Evolutionary conservation across 805 yeast genomes (phyloP), one percentile per base, ranked within the genome.

Genomic region (Ogataea minuta): DNA sequence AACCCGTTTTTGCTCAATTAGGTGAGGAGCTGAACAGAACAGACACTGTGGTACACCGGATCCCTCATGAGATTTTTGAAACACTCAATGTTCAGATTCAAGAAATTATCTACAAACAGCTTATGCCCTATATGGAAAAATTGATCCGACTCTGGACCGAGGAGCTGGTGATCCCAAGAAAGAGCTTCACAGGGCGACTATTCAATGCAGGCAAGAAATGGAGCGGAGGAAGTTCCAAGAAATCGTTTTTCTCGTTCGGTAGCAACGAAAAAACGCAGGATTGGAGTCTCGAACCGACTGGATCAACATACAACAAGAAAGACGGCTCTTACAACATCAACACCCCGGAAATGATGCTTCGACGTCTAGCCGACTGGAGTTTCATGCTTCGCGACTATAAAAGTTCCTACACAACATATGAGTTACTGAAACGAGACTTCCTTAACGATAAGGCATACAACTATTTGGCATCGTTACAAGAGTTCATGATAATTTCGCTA

Each of bases 281-380:
- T 11, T 36, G 36, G 4, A 19, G 12, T 15, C 12, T 36, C 3
- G 46, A 43, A 14, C 26, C 36, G 12, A 15, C 34, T 7, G 36
- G 40, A 9, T 31, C 44, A 7, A 30, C 44, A 4, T 86, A 72
- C 60, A 76, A 75, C 53, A 48, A 66, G 4, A 65, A 63, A 4
- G 77, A 70, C 29, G 82, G 80, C 15, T 77, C 68, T 49, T 89
- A 88, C 55, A 63, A 74, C 29, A 75, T 77, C 9, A 67, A 74
- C 2, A 68, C 88, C 0, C 72, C 81, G 1, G 96, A 88, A 51
- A 84, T 86, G 56, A 70, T 77, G 29, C 70, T 89, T 19, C 69
- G 98, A 35, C 83, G 84, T 55, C 66, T 91, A 19, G 98, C 95
- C 0, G 99, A 93, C 59, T 87, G 95, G 87, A 79, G 89, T 6